Base-by-base conservation (phyloP, 441 rosid species). In the Melastoma candidum region DNA sequence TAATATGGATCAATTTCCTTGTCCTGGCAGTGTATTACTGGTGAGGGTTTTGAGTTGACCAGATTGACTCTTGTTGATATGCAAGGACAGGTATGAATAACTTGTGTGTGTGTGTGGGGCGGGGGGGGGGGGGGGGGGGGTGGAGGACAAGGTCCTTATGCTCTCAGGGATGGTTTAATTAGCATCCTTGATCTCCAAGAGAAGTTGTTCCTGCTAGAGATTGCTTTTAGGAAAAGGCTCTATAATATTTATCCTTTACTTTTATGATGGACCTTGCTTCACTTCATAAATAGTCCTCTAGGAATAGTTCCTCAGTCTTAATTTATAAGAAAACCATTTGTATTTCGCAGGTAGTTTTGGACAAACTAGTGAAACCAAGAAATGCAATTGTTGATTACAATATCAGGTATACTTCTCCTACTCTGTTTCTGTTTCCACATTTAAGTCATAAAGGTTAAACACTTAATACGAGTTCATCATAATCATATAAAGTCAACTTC, bases 1-100 rank as follows among this genome's bases (percentile, higher is more conserved):
- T n/a, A 10, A n/a, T 51, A 29, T 29, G 36, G 36, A n/a, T 51
- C 27, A 27, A 51, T 51, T 48, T 62, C 63, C 56, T 48, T 39
- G 36, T 47, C 27, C 27, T 58, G 46, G 45, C 65, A 93, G 99
- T 93, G 97, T 70, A 70, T 83, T 67, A 81, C 99, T 58, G 73
- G 68, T 11, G 85, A 81, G 53, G 99, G 97, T 51, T 86, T 84
- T 12, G 96, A 89, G 83, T 79, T 93, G 52, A 84, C 99, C 51
- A 81, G 99, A 74, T 72, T 78, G 61, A 93, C 99, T 36, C 57
- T 93, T 26, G 97, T 89, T 49, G 96, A 93, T 77, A 63, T 74
- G 48, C 62, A 71, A 63, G 99, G 97, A 67, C 80, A 82, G 97
- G 97, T 83, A 73, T 69, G 59, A 1, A 68, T 7, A 56, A 45